Base-by-base conservation (phyloP, 2,329 filamentous ascomycete species). In the Arthrobotrys iridis region DNA sequence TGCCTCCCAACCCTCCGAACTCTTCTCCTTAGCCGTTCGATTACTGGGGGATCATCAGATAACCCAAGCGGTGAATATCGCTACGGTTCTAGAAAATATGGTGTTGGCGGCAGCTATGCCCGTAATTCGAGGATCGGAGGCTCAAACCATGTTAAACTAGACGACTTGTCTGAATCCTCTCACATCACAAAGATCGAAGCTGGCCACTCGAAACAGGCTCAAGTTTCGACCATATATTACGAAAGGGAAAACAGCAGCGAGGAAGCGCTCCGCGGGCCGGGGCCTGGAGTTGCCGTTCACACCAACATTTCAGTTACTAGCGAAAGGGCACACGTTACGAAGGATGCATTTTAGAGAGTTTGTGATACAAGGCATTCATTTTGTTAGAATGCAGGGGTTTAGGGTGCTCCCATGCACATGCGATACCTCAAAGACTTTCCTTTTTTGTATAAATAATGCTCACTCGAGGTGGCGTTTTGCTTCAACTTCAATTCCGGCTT, bases 171-270 rank as follows among this genome's bases (percentile, higher is more conserved):
- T n/a, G 71, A 75, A 30, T 57, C 63, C 33, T 68, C 71, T n/a
- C 71, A 75, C 5, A 35, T 75, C 46, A 75, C 71, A 1, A 75
- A 63, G 22, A 68, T 75, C 22, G 71, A 75, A 43, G 71, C 63
- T 10, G 62, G 68, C 18, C 18, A 43, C 10, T 35, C 55, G 0
- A 68, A 66, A 18, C 63, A 67, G 46, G 28, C 63, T 22, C 71
- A 68, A 26, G 63, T 75, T 50, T 57, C 71, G 4, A 57, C 43
- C 20, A 75, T 63, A 58, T 75, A 75, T 40, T 67, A 50, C 30
- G 71, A 75, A 20, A 59, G 71, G 18, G 59, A 75, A 18, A 67
- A 75, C 22, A 75, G 71, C 48, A 75, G 63, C 55, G 71, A 75
- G 18, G 71, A 75, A 46, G 64, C 63, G 18, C 63, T 75, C 30